Conservation (phyloP, 2,329 filamentous ascomycete species). For the Hypoxylon sp. region DNA sequence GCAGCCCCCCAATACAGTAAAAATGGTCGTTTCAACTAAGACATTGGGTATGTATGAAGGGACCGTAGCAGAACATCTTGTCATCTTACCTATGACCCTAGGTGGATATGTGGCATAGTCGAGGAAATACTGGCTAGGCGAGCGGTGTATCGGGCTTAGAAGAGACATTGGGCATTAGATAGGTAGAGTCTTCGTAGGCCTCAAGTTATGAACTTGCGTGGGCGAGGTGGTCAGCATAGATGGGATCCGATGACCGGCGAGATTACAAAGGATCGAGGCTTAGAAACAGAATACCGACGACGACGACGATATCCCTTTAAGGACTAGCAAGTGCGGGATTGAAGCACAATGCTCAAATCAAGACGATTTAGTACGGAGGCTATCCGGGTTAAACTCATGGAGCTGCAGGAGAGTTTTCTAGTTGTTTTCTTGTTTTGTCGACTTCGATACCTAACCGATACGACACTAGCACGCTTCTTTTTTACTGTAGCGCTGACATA, state of each 20-base stretch:
- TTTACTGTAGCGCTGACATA: slow-evolving; percentile 19
- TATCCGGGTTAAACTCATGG: slow-evolving; percentile 12
- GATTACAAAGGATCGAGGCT: slow-evolving; percentile 8
- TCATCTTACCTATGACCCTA: neutral
- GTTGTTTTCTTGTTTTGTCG: slow-evolving; percentile 13
- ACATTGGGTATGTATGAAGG: slow-evolving; percentile 2
- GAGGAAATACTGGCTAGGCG: slow-evolving; percentile 11
- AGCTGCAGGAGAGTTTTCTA: slow-evolving; percentile 16
- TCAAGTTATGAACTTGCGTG: neutral
- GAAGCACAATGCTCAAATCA: neutral
- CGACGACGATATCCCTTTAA: neutral
- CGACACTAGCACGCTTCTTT: slow-evolving; percentile 23
- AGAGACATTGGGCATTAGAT: slow-evolving; percentile 16
- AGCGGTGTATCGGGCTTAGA: slow-evolving; percentile 33
- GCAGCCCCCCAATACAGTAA: slow-evolving; percentile 27
- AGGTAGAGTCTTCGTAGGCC: slow-evolving; percentile 1
- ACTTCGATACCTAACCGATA: slow-evolving; percentile 18
- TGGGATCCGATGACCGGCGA: slow-evolving; percentile 36
- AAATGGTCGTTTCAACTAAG: slow-evolving; percentile 4
- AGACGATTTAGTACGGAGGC: slow-evolving; percentile 4
- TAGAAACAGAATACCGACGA: slow-evolving; percentile 12
- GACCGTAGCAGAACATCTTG: slow-evolving; percentile 9
- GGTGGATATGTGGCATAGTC: neutral
- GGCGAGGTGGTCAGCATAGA: slow-evolving; percentile 33
- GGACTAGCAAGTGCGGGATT: neutral